Evolutionary conservation across 2,329 filamentous ascomycete genomes (phyloP).

Genomic region (Ascochyta rabiei): DNA sequence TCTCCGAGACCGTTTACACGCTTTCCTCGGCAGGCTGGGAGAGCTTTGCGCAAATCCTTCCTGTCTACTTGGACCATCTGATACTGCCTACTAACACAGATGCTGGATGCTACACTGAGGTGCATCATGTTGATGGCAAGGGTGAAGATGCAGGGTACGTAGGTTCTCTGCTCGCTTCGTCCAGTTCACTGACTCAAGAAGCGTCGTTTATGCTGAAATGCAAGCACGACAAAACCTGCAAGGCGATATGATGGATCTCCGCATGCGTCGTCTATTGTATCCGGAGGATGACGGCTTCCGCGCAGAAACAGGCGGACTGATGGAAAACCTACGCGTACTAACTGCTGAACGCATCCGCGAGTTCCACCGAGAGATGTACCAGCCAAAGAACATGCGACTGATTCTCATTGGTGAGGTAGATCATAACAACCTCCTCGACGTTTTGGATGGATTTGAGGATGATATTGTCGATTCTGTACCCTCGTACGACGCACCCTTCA

Average conservation of each 20-base stretch:
- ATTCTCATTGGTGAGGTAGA: conserved; percentile 92
- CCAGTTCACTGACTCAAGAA: conserved; percentile 23
- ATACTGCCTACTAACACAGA: conserved; percentile 91
- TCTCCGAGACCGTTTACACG: conserved; percentile 95
- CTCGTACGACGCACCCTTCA: conserved; percentile 74
- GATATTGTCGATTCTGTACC: conserved; percentile 85
- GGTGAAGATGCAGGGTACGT: conserved; percentile 81
- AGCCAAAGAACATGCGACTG: conserved; percentile 91
- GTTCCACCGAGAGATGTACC: conserved; percentile 97
- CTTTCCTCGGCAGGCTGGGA: conserved; percentile 96
- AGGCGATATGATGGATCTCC: conserved; percentile 84
- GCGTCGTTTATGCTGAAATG: conserved; percentile 99
- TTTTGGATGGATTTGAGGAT: conserved; percentile 86
- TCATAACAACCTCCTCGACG: conserved; percentile 77
- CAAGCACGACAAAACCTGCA: conserved; percentile 89
- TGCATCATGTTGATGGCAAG: conserved; percentile 91
- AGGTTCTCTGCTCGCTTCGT: neutral
- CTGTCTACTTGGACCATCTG: conserved; percentile 93
- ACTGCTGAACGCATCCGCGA: conserved; percentile 89
- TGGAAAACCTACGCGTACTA: conserved; percentile 84
- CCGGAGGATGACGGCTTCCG: conserved; percentile 89
- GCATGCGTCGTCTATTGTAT: conserved; percentile 80
- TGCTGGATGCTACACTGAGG: conserved; percentile 90
- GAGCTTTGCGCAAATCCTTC: conserved; percentile 90
- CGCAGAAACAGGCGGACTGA: conserved; percentile 98